Base-by-base conservation (phyloP, 163 green algal genomes). In the Chlamydomonas reinhardtii region DNA sequence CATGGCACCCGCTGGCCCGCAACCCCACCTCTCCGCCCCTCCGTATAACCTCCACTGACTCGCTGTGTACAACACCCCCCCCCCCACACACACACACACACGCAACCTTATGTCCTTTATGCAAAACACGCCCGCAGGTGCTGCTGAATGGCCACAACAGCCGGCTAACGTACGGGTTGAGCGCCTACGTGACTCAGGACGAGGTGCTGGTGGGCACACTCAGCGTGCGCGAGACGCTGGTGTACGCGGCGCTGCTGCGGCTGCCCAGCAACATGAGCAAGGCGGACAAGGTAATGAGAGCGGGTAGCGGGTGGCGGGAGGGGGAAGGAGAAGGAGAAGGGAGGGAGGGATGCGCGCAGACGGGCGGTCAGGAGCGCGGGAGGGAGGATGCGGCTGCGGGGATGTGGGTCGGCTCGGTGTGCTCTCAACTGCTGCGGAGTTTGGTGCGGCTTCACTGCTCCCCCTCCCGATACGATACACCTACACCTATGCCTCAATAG, bases 191-290 rank as follows among this genome's bases (percentile, higher is more conserved):
- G 5, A 91, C 89, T 0, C 89, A 91, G 48, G 78, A 91, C 2
- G 74, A 90, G 56, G 69, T 91, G 22, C 76, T 92, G 35, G 76
- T 92, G 25, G 89, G 89, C 71, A 91, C 90, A 2, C 91, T 99
- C 52, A 98, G 96, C 0, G 96, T 99, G 25, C 90, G 93, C 24
- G 97, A 99, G 93, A 99, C 94, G 34, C 95, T 99, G 69, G 89
- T 93, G 75, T 99, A 96, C 88, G 95, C 97, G 1, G 98, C 97
- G 0, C 90, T 96, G 85, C 93, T 99, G 87, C 94, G 96, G 32
- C 94, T 99, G 85, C 96, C 97, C 1, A 81, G 88, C 25, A 77
- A 71, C 29, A 97, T 97, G 94, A 83, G 68, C 24, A 74, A 83
- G 22, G 75, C 75, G 19, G 77, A 95, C 24, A 90, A 93, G 84